Percentiles rank a stretch among this genome's conserved stretches.
phyloP scores from a whole-genome alignment of 2,329 filamentous ascomycete genomes.

The Penicillium sp. region DNA sequence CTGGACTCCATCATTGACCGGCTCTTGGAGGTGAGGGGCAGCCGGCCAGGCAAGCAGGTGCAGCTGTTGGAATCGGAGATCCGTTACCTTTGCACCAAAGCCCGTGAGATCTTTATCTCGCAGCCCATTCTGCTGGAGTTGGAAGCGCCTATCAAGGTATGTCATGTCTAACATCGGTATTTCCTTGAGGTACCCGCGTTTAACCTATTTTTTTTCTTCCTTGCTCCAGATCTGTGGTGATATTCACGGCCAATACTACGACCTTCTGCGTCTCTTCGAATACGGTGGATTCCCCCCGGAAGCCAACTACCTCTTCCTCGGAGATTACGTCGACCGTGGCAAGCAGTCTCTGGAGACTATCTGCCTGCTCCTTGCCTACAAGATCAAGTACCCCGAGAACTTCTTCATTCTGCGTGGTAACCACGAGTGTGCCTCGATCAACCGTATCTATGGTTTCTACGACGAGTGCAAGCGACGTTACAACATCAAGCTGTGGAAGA shows the following conservation, averaged over 20 bases:
- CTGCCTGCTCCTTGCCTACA: constrained; percentile 94
- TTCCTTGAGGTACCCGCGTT: neutral
- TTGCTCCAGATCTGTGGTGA: constrained; percentile 91
- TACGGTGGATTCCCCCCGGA: constrained; percentile 98
- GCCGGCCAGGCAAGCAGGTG: constrained; percentile 97
- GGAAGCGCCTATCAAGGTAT: constrained; percentile 97
- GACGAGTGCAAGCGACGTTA: constrained; percentile 99
- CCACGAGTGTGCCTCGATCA: constrained; percentile 98
- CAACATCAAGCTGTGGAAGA: constrained; percentile 99
- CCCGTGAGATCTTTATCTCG: constrained; percentile 98
- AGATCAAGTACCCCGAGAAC: constrained; percentile 99
- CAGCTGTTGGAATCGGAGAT: constrained; percentile 97
- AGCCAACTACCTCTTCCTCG: constrained; percentile 99
- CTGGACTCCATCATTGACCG: constrained; percentile 99
- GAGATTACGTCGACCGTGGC: constrained; percentile 97
- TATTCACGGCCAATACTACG: constrained; percentile 99
- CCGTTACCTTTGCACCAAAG: constrained; percentile 96
- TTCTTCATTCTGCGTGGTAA: constrained; percentile 99
- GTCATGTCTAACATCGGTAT: neutral
- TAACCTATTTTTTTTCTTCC: neutral
- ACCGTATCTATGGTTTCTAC: constrained; percentile 99
- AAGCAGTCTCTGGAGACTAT: constrained; percentile 99
- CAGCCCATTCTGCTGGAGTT: constrained; percentile 97
- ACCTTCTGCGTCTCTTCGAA: constrained; percentile 94
- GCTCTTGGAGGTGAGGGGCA: constrained; percentile 95